Evolutionary conservation across 176 grass and related monocot species (phyloP).

Genomic region (Phoenix roebelenii): DNA sequence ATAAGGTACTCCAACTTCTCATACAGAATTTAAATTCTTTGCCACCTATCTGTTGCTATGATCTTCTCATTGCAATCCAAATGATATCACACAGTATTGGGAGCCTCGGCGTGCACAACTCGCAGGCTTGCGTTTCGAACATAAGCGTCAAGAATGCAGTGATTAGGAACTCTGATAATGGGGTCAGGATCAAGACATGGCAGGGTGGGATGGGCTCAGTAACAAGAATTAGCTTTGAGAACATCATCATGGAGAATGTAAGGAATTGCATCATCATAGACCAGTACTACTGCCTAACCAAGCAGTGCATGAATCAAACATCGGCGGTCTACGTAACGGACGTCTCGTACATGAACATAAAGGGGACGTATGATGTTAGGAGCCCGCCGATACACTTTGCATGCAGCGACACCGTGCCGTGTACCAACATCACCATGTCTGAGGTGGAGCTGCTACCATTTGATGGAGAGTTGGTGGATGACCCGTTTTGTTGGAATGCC

Average conservation of each 20-base stretch:
- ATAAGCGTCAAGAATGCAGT: constrained; percentile 38
- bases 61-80: no score
- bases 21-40: no score
- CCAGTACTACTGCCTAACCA: constrained; percentile 68
- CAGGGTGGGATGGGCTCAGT: constrained; percentile 59
- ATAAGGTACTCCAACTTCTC: constrained; percentile 36
- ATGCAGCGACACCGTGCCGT: constrained; percentile 57
- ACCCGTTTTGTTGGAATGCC: constrained; percentile 72
- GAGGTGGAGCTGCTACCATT: constrained; percentile 59
- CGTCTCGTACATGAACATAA: constrained; percentile 47
- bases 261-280: constrained; percentile 73
- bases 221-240: constrained; percentile 36
- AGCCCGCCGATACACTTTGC: constrained; percentile 52
- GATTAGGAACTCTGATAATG: constrained; percentile 59
- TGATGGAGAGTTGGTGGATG: constrained; percentile 12
- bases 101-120: constrained; percentile 59
- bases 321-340: constrained; percentile 49
- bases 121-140: constrained; percentile 66
- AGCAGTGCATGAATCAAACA: constrained; percentile 53
- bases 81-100: constrained; percentile 35
- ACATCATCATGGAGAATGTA: constrained; percentile 58
- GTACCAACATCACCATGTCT: constrained; percentile 60
- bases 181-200: constrained; percentile 86
- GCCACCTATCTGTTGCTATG: no score
- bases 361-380: constrained; percentile 46